phyloP scores from a whole-genome alignment of 192 early-diverging fungal genomes.

The Rhizophagus clarus region DNA sequence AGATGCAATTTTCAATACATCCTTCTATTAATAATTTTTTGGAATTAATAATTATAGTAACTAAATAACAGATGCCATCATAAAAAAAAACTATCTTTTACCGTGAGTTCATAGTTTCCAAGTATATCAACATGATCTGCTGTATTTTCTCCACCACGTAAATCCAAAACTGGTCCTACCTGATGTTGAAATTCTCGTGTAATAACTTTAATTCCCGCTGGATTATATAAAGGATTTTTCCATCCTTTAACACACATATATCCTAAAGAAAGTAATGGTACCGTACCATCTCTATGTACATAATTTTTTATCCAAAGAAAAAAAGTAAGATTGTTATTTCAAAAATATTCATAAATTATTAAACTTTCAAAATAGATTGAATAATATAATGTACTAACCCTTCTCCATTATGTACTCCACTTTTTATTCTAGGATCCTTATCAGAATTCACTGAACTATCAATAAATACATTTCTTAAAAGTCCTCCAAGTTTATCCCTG shows the following conservation, averaged over 20 bases:
- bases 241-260: constrained; percentile 90
- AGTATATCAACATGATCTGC: constrained; percentile 89
- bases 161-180: constrained; percentile 57
- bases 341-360: neutral
- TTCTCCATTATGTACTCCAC: constrained; percentile 68
- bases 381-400: constrained; percentile 50
- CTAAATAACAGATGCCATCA: neutral
- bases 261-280: constrained; percentile 81
- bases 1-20: constrained; percentile 42
- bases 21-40: constrained; percentile 26
- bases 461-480: constrained; percentile 45
- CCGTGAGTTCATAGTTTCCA: constrained; percentile 74
- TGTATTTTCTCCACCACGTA: constrained; percentile 74
- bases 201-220: constrained; percentile 67
- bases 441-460: constrained; percentile 57
- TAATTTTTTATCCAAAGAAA: neutral
- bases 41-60: neutral
- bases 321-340: neutral
- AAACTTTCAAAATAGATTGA: neutral
- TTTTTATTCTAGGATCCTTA: constrained; percentile 57
- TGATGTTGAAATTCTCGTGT: constrained; percentile 72
- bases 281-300: constrained; percentile 76
- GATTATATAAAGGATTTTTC: constrained; percentile 82
- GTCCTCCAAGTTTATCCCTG: constrained; percentile 3
- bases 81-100: constrained; percentile 18